Evolutionary conservation across 495 filamentous ascomycete genomes (phyloP), one percentile per base, ranked within the genome.

Genomic region (Podospora pseudoanserina): DNA sequence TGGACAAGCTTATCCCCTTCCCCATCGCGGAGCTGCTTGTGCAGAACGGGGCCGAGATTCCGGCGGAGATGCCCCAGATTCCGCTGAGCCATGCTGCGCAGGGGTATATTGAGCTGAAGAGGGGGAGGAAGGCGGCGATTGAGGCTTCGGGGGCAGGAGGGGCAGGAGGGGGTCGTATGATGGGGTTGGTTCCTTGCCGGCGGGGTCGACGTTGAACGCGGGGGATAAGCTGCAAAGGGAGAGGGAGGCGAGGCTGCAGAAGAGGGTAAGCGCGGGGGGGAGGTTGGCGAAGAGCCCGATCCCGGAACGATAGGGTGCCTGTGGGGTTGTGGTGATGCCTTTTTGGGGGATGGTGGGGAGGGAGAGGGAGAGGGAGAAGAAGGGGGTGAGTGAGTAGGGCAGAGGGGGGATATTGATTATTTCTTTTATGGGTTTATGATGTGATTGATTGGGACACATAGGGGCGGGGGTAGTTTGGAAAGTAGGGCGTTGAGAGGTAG

Each of bases 41-140:
- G 20, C 95, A 97, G 72, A 98, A 98, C 76, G 95, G 95, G 34
- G 93, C 93, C 7, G 92, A 96, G 59, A 90, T 97, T 19, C 93
- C 95, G 0, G 76, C 83, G 1, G 78, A 86, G 6, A 83, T 89
- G 19, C 72, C 75, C 2, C 69, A 57, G 15, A 65, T 73, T 5
- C 59, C 90, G 91, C 70, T 71, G 60, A 6, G 89, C 90, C 4
- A 91, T 20, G 86, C 89, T 23, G 96, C 94, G 2, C 87, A 90
- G 71, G 75, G 91, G 34, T 99, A 98, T 72, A 79, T 98, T 60
- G 92, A 94, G 65, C 87, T 92, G 75, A 96, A 96, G 73, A 88
- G 86, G 26, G 86, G 86, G 15, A 82, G 80, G 5, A 78, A 70
- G 23, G 79, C 79, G 15, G 79, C 79, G 39, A 71, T 79, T 23